Percentiles rank a stretch among this genome's conserved stretches.
Conservation (phyloP, 1,284 basidiomycete species). For the Malassezia caprae region DNA sequence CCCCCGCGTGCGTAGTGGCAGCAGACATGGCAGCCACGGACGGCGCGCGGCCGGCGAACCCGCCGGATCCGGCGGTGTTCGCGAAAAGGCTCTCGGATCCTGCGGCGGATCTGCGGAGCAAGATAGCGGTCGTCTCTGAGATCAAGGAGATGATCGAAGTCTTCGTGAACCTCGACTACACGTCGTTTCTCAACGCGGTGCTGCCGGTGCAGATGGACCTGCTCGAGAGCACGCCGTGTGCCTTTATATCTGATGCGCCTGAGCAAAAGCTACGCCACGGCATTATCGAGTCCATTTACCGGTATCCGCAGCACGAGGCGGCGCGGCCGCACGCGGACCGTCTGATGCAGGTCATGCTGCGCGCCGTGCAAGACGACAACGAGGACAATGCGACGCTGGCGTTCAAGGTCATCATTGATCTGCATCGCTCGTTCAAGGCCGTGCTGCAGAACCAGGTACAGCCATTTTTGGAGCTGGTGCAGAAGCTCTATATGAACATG, state of each 20-base stretch:
- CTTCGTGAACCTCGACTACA: slow-evolving; percentile 56
- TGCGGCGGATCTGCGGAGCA: slow-evolving; percentile 24
- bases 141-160: slow-evolving; percentile 40
- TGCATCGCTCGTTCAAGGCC: slow-evolving; percentile 50
- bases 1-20: not conserved
- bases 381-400: slow-evolving; percentile 87
- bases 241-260: slow-evolving; percentile 64
- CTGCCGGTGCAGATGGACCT: slow-evolving; percentile 71
- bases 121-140: slow-evolving; percentile 30
- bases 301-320: slow-evolving; percentile 71
- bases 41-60: slow-evolving; percentile 9
- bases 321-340: slow-evolving; percentile 62
- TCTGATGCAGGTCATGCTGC: slow-evolving; percentile 65
- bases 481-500: slow-evolving; percentile 70
- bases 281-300: slow-evolving; percentile 56
- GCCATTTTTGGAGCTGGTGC: slow-evolving; percentile 66
- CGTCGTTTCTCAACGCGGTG: slow-evolving; percentile 55
- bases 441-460: slow-evolving; percentile 65
- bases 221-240: slow-evolving; percentile 64
- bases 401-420: slow-evolving; percentile 84
- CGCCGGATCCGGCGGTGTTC: slow-evolving; percentile 14
- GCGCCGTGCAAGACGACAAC: slow-evolving; percentile 78
- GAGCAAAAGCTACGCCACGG: slow-evolving; percentile 65
- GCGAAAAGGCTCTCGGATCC: slow-evolving; percentile 13
- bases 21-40: slow-evolving; percentile 6